Evolutionary conservation across 345 rosid species (phyloP).

Genomic region (Ricinus communis): DNA sequence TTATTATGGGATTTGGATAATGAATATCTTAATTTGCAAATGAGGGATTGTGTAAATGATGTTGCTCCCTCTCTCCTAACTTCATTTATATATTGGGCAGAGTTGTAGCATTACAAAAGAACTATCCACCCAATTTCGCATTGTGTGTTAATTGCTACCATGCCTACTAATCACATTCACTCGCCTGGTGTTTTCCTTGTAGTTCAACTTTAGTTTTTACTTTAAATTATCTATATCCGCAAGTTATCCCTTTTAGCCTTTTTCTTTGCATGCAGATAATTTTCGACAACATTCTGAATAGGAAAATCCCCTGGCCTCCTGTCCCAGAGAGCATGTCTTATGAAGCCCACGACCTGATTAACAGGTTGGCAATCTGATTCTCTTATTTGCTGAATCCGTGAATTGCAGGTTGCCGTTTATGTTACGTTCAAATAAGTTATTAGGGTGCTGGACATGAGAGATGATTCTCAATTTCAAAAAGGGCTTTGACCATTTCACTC

Average conservation of each 20-base stretch:
- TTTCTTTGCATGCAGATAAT: constrained; percentile 48
- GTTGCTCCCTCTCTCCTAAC: not conserved
- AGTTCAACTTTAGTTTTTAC: not conserved
- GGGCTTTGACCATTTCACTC: not conserved
- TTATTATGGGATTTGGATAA: not conserved
- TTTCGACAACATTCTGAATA: constrained; percentile 76
- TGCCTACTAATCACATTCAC: not conserved
- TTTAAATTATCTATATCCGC: not conserved
- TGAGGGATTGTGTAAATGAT: not conserved
- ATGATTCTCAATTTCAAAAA: not conserved
- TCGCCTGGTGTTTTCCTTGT: not conserved
- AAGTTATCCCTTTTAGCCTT: constrained; percentile 10
- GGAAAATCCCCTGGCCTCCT: constrained; percentile 76
- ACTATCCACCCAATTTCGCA: not conserved
- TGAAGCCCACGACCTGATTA: constrained; percentile 79
- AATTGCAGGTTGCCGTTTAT: not conserved
- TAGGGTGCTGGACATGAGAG: not conserved
- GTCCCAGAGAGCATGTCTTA: constrained; percentile 65
- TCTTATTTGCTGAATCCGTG: constrained; percentile 7
- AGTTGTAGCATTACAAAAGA: not conserved
- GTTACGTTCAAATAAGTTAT: not conserved
- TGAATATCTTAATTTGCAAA: not conserved
- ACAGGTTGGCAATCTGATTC: constrained; percentile 49
- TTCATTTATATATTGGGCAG: not conserved
- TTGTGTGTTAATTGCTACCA: not conserved